Percentiles rank a stretch among this genome's conserved stretches.
Conservation (phyloP, 163 green algal species). For the Chlamydomonas reinhardtii region DNA sequence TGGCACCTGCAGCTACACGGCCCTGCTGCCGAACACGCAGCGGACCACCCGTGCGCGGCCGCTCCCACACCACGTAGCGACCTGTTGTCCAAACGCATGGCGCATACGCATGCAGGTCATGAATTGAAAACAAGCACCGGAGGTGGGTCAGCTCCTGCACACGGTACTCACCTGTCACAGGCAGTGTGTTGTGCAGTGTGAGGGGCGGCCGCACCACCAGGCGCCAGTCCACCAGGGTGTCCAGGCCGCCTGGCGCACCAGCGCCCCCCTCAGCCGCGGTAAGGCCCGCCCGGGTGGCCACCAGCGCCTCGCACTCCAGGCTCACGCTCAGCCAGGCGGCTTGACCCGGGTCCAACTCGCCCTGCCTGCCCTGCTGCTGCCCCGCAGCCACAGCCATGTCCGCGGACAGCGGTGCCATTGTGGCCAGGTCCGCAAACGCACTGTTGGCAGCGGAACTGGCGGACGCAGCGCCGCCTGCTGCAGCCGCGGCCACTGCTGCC, state of each 20-base stretch:
- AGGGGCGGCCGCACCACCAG: constrained; percentile 78
- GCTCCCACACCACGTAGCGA: constrained; percentile 85
- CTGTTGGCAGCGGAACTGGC: background rate
- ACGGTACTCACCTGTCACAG: constrained; percentile 66
- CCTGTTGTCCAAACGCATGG: no score
- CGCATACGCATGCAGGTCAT: no score
- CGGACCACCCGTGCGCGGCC: constrained; percentile 15
- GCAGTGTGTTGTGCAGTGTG: constrained; percentile 82
- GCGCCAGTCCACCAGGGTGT: constrained; percentile 73
- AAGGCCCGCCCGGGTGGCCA: constrained; percentile 15
- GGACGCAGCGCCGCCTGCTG: background rate
- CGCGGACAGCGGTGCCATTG: background rate
- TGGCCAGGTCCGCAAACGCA: background rate
- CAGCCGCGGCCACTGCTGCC: background rate
- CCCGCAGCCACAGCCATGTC: background rate
- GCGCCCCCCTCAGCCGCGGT: background rate
- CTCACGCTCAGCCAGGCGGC: constrained; percentile 53
- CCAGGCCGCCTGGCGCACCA: background rate
- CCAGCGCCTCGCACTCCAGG: constrained; percentile 58
- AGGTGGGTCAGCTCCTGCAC: no score
- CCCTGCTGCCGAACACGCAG: constrained; percentile 70
- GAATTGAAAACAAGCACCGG: no score
- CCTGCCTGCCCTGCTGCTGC: background rate
- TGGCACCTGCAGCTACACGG: constrained; percentile 53
- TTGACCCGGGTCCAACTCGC: background rate